Evolutionary conservation across 225 moss, liverwort and hornwort species (phyloP).

Genomic region (Antitrichia curtipendula): DNA sequence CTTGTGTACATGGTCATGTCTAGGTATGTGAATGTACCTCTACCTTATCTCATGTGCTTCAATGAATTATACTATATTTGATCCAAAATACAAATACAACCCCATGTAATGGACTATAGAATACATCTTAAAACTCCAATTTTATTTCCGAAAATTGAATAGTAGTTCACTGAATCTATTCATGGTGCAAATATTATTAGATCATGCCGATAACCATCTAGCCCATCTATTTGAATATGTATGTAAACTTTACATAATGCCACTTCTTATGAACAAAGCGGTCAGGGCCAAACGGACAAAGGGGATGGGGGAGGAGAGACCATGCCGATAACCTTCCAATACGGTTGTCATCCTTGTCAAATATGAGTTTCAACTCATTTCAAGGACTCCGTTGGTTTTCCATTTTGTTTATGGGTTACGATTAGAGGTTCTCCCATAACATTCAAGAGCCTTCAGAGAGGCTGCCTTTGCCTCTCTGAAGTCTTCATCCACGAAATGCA

Average conservation of each 20-base stretch:
- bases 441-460: too few relatives aligned
- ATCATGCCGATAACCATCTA: background rate
- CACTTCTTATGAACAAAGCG: too few relatives aligned
- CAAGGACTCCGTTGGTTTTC: rapidly evolving
- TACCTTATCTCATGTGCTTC: background rate
- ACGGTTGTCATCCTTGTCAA: background rate
- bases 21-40: background rate
- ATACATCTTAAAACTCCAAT: background rate
- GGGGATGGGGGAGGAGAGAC: too few relatives aligned
- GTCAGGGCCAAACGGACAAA: too few relatives aligned
- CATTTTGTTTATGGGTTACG: background rate
- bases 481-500: too few relatives aligned
- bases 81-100: background rate
- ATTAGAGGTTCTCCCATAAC: background rate
- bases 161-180: background rate
- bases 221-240: too few relatives aligned
- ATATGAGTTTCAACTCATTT: background rate
- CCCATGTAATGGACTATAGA: background rate
- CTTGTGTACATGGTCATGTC: background rate
- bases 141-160: background rate
- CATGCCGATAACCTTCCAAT: too few relatives aligned
- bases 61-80: background rate
- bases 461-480: too few relatives aligned
- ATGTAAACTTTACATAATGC: too few relatives aligned
- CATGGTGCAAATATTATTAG: background rate